Evolutionary conservation across 164 flowering plant genomes (phyloP).

Genomic region (Chimonanthus praecox): DNA sequence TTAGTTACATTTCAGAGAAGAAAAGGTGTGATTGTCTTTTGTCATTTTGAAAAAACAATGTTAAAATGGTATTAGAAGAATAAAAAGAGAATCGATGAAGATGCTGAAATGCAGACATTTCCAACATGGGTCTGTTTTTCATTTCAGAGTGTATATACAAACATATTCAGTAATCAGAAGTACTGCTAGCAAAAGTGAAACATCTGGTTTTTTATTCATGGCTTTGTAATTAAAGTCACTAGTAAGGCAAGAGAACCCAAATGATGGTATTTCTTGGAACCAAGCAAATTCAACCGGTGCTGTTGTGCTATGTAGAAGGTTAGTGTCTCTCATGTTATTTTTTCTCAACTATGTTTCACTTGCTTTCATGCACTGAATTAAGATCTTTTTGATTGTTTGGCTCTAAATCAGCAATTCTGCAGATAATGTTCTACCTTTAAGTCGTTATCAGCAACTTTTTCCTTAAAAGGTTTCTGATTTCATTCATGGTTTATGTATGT

Average conservation of each 20-base stretch:
- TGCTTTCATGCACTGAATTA: background rate
- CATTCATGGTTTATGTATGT: background rate
- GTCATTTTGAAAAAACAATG: no score
- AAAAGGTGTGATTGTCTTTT: no score
- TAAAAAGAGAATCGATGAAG: no score
- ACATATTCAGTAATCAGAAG: background rate
- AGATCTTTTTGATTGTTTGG: background rate
- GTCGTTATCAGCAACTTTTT: slow-evolving; percentile 2
- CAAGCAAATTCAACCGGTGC: background rate
- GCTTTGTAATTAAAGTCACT: background rate
- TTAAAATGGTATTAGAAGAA: no score
- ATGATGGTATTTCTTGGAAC: background rate
- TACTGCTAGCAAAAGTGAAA: background rate
- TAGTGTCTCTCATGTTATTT: slow-evolving; percentile 4
- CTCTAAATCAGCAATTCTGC: background rate
- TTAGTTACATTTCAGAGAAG: no score
- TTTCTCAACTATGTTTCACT: background rate
- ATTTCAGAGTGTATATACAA: no score
- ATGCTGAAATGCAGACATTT: no score
- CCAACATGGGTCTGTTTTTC: no score
- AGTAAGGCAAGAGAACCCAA: background rate
- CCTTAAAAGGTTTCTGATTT: background rate
- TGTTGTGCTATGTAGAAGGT: slow-evolving; percentile 12
- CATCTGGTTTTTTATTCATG: background rate
- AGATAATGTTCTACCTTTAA: slow-evolving; percentile 1